Base-by-base conservation (phyloP, 176 grass and related monocot genomes). In the Aegilops umbellulata region DNA sequence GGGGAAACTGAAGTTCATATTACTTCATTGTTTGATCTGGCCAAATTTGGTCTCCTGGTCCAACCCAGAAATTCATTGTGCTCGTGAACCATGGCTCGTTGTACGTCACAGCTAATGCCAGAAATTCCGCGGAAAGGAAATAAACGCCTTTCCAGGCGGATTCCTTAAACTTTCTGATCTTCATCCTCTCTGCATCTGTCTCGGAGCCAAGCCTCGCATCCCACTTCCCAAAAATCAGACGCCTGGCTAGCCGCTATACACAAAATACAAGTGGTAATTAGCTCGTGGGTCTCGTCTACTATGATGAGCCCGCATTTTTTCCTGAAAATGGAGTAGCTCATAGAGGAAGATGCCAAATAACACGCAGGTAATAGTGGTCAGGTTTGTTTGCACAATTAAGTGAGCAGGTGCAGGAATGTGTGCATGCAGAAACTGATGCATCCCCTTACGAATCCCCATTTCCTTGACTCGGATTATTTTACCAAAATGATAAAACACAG, bases 21-120 rank as follows among this genome's bases (percentile, higher is more conserved):
- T 87, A 97, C 92, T 97, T 97, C 69, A 90, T 87, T 62, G 79
- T 94, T 82, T 90, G 90, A 89, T 97, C 94, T 35, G 94, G 92
- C 92, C 92, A 97, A 24, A 94, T 41, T 70, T 97, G 94, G 38
- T 97, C 76, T 31, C 88, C 90, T 10, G 94, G 94, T 20, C 94
- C 94, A 60, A 94, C 86, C 95, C 95, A 94, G 73, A 93, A 94
- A 70, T 92, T 92, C 69, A 69, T 91, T 32, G 95, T 97, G 31
- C 31, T 97, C 6, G 46, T 93, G 84, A 97, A 94, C 92, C 95
- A 97, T 55, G 90, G 92, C 60, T 97, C 95, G 16, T 91, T 88
- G 41, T 97, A 97, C 9, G 84, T 93, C 83, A 97, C 92, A 20
- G 65, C 74, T 24, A 97, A 67, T 58, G 90, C 80, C 47, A 94